These are phyloP conservation scores for Fusarium drepaniforme DNA, from an alignment of 2,329 filamentous ascomycete genomes.

Conservation along the genomic window DNA sequence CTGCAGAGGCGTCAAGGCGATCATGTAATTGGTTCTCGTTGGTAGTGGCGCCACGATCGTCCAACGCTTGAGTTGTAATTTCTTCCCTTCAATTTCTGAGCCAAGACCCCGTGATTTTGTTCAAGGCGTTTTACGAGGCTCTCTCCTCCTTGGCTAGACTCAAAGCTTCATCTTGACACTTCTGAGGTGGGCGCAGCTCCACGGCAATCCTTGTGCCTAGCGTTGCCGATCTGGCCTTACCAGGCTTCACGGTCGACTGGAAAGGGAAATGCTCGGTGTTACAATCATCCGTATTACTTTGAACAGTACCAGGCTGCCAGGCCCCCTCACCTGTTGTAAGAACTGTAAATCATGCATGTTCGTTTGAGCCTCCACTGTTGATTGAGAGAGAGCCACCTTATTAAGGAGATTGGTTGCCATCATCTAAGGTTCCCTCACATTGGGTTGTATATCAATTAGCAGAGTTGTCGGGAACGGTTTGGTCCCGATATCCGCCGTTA, in stretches of 20 bases:
- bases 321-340: neutral
- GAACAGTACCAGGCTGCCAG: neutral
- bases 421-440: neutral
- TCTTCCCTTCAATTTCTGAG: neutral
- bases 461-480: neutral
- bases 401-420: neutral
- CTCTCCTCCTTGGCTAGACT: neutral
- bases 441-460: neutral
- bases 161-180: neutral
- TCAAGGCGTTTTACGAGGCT: neutral
- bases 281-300: conserved; percentile 11
- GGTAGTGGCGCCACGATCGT: neutral
- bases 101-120: neutral
- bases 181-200: conserved; percentile 1
- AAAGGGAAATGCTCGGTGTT: neutral
- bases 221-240: conserved; percentile 8
- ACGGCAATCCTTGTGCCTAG: neutral
- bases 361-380: neutral
- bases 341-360: neutral
- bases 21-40: neutral
- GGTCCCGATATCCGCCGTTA: neutral
- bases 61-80: conserved; percentile 3
- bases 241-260: neutral
- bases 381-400: neutral
- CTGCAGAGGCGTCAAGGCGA: neutral